Evolutionary conservation across 345 rosid species (phyloP), one percentile per base, ranked within the genome.

Genomic region (Boechera stricta): DNA sequence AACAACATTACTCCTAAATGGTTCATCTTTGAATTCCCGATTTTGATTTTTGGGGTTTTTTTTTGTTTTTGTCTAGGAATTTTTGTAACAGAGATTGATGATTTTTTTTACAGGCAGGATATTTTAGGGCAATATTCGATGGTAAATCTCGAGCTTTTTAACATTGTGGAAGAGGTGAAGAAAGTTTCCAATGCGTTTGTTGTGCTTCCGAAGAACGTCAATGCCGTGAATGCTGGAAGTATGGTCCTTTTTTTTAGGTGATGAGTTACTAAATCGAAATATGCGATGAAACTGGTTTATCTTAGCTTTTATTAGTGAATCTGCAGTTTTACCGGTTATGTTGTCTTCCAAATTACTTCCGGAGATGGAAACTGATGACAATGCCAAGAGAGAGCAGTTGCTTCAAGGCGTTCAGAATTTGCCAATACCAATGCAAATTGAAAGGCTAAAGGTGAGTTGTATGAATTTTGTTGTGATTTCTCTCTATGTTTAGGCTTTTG

Each of bases 141-240:
- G 99, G 86, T 95, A 26, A 93, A 93, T 84, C 89, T 95, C 5
- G 99, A 93, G 88, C 96, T 93, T 57, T 93, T 85, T 80, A 96
- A 87, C 87, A 90, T 90, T 74, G 93, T 91, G 57, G 93, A 93
- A 35, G 98, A 91, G 73, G 85, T 91, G 12, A 86, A 83, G 84
- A 83, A 82, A 78, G 99, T 91, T 38, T 90, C 98, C 64, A 88
- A 89, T 80, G 93, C 92, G 21, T 93, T 90, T 81, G 89, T 90
- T 4, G 96, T 91, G 62, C 94, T 88, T 77, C 97, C 97, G 0
- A 96, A 87, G 86, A 96, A 93, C 73, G 97, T 92, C 62, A 91
- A 86, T 75, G 97, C 94, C 0, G 91, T 88, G 71, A 95, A 87
- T 86, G 91, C 98, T 44, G 81, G 79, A 61, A 83, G 97, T 93